Evolutionary conservation across 2,329 filamentous ascomycete species (phyloP).

Genomic region (Paraphoma chrysanthemicola): DNA sequence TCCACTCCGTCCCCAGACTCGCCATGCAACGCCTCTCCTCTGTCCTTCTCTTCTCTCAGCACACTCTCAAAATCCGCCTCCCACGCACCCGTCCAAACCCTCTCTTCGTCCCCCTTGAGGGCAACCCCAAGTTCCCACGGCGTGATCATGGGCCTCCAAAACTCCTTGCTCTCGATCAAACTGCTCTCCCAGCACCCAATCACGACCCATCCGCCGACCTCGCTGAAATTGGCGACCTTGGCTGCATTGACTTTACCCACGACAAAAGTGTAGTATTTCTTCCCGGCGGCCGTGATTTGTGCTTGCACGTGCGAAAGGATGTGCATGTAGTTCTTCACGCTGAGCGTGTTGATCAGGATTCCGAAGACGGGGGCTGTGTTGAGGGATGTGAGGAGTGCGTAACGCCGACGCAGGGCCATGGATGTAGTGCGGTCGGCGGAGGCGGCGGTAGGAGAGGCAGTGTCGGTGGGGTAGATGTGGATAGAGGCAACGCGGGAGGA

Average conservation of each 20-base stretch:
- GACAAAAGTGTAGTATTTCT: conserved; percentile 95
- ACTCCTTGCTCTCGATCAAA: conserved; percentile 85
- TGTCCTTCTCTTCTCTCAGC: conserved; percentile 43
- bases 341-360: conserved; percentile 94
- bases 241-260: conserved; percentile 96
- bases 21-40: background rate
- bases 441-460: conserved; percentile 42
- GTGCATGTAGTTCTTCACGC: conserved; percentile 85
- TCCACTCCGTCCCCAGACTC: conserved; percentile 66
- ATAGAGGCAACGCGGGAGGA: conserved; percentile 81
- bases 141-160: conserved; percentile 90
- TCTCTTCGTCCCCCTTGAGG: conserved; percentile 74
- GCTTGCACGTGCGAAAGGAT: conserved; percentile 77
- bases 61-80: conserved; percentile 82
- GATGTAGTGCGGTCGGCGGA: conserved; percentile 56
- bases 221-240: conserved; percentile 95
- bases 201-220: conserved; percentile 95
- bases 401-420: conserved; percentile 78
- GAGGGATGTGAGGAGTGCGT: conserved; percentile 82
- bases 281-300: conserved; percentile 79
- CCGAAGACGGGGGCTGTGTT: conserved; percentile 85
- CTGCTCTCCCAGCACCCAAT: conserved; percentile 98
- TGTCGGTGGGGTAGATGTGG: conserved; percentile 74
- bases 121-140: conserved; percentile 89
- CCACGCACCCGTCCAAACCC: conserved; percentile 89